phyloP scores from a whole-genome alignment of 108 stramenopile species.

The Pseudonitzschia multiseries region DNA sequence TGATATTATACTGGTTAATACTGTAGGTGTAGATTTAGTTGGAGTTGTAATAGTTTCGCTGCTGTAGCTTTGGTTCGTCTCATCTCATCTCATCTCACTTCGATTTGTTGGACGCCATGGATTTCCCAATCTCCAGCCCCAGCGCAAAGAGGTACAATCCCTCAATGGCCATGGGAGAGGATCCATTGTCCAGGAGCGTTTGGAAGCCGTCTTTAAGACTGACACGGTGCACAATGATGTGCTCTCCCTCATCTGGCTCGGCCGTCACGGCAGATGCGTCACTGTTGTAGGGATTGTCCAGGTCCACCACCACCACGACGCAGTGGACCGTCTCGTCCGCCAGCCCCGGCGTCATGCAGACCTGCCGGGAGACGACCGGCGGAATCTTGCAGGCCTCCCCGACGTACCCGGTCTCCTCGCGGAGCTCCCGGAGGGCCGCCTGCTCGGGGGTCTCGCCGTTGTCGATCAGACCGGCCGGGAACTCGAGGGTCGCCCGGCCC shows the following conservation, averaged over 20 bases:
- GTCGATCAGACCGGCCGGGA: slow-evolving; percentile 85
- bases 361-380: slow-evolving; percentile 25
- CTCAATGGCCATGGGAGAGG: slow-evolving; percentile 32
- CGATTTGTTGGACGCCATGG: background rate
- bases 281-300: slow-evolving; percentile 44
- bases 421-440: slow-evolving; percentile 64
- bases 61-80: too few species aligned
- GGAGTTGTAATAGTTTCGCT: too few species aligned
- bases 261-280: slow-evolving; percentile 9
- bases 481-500: slow-evolving; percentile 53
- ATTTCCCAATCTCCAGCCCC: slow-evolving; percentile 42
- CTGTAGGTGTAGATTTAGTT: too few species aligned
- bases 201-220: slow-evolving; percentile 31
- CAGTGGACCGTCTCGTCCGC: slow-evolving; percentile 60
- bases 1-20: too few species aligned
- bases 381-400: slow-evolving; percentile 39
- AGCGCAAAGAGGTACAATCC: slow-evolving; percentile 42
- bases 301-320: slow-evolving; percentile 60
- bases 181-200: slow-evolving; percentile 25
- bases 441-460: slow-evolving; percentile 47
- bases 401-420: slow-evolving; percentile 72
- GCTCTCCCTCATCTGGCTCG: slow-evolving; percentile 35
- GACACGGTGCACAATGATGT: slow-evolving; percentile 25
- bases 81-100: too few species aligned
- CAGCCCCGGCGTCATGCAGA: slow-evolving; percentile 69